These are phyloP conservation scores for Microbotryum silenes-acaulis DNA, from an alignment of 1,284 basidiomycete species.

Conservation along the genomic window DNA sequence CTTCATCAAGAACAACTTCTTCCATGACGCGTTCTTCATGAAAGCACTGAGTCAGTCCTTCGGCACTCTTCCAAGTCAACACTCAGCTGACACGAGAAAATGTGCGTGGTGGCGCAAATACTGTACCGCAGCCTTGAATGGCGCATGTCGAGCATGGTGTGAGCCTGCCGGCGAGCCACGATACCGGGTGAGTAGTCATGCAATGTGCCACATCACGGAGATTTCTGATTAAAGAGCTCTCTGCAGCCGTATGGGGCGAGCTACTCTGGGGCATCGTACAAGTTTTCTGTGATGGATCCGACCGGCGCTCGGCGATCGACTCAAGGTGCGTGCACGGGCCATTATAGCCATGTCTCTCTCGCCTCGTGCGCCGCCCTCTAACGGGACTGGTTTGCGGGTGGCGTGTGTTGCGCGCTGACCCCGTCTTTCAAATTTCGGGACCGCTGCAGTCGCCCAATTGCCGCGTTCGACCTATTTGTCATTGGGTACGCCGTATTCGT, in stretches of 20 bases:
- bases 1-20: slow-evolving; percentile 96
- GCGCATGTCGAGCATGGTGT: slow-evolving; percentile 79
- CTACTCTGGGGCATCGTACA: slow-evolving; percentile 90
- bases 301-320: slow-evolving; percentile 82
- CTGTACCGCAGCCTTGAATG: slow-evolving; percentile 64
- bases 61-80: background rate
- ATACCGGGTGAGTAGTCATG: slow-evolving; percentile 15
- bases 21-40: slow-evolving; percentile 97
- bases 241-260: slow-evolving; percentile 80
- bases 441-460: slow-evolving; percentile 67
- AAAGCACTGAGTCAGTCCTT: slow-evolving; percentile 71
- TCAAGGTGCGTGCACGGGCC: slow-evolving; percentile 52
- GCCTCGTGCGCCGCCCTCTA: background rate
- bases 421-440: background rate
- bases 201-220: background rate
- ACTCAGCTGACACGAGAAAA: slow-evolving; percentile 11
- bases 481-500: slow-evolving; percentile 82
- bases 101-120: slow-evolving; percentile 4
- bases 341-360: background rate
- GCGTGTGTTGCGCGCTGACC: background rate
- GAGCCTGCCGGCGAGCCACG: slow-evolving; percentile 50
- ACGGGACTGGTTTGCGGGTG: no score
- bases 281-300: slow-evolving; percentile 93
- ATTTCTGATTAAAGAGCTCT: background rate
- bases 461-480: slow-evolving; percentile 86